These are phyloP conservation scores for Coemansia aciculifera DNA, from an alignment of 192 early-diverging fungal genomes.

Conservation along the genomic window DNA sequence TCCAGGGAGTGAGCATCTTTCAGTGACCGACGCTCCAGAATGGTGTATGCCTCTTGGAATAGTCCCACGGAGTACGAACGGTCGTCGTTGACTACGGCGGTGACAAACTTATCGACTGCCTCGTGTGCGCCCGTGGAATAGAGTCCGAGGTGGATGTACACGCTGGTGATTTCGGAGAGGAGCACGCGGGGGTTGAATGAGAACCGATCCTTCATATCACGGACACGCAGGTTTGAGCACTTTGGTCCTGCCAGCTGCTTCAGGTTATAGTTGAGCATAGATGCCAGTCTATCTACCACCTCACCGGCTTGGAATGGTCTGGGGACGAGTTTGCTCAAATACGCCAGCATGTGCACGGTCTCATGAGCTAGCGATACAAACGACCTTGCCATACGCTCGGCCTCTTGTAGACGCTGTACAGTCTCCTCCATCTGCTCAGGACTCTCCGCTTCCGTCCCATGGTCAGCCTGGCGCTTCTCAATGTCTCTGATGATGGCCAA, in stretches of 20 bases:
- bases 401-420: conserved; percentile 33
- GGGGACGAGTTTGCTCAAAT: conserved; percentile 76
- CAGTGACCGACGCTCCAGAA: conserved; percentile 65
- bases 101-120: conserved; percentile 65
- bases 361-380: conserved; percentile 88
- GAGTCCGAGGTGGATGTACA: conserved; percentile 77
- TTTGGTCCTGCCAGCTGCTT: conserved; percentile 86
- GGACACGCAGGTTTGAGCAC: conserved; percentile 85
- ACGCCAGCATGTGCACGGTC: conserved; percentile 90
- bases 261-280: conserved; percentile 98
- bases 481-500: conserved; percentile 80
- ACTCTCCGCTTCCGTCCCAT: conserved; percentile 27
- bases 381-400: conserved; percentile 83
- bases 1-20: conserved; percentile 67
- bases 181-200: conserved; percentile 83
- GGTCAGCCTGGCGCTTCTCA: conserved; percentile 75
- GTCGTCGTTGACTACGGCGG: conserved; percentile 80
- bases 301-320: conserved; percentile 84
- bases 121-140: conserved; percentile 17
- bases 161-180: conserved; percentile 79
- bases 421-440: conserved; percentile 60
- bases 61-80: conserved; percentile 78
- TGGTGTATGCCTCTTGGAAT: conserved; percentile 73
- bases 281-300: conserved; percentile 89
- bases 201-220: conserved; percentile 73